Evolutionary conservation across 2,329 filamentous ascomycete species (phyloP).

Genomic region (Epichloe gansuensis): DNA sequence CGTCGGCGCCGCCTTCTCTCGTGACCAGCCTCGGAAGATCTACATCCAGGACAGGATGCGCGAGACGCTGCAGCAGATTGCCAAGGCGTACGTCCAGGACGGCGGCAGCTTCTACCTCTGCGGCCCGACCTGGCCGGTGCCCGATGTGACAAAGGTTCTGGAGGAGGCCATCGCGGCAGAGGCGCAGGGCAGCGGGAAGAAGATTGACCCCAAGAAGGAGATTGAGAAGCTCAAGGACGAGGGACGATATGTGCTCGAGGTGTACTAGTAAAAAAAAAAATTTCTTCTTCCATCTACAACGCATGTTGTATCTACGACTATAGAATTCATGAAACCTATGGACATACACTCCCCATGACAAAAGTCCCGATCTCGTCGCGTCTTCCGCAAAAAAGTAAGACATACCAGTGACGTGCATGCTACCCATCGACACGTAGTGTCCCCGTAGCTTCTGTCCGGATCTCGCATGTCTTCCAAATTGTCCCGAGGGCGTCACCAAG

Average conservation of each 20-base stretch:
- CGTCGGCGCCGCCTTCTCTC: slow-evolving; percentile 85
- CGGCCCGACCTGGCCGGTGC: slow-evolving; percentile 95
- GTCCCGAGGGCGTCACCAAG: no score
- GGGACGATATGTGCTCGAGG: slow-evolving; percentile 86
- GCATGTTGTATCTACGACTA: no score
- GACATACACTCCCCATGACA: no score
- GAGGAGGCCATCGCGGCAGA: slow-evolving; percentile 81
- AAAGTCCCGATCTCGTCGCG: no score
- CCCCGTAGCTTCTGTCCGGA: no score
- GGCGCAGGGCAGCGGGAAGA: slow-evolving; percentile 58
- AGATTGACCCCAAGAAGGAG: slow-evolving; percentile 76
- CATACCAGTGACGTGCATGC: no score
- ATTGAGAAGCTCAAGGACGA: slow-evolving; percentile 97
- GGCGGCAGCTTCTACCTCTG: slow-evolving; percentile 95
- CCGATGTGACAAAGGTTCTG: slow-evolving; percentile 86
- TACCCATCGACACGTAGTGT: no score
- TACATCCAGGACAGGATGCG: slow-evolving; percentile 99
- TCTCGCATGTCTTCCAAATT: no score
- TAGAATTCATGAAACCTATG: no score
- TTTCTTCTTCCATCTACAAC: background rate
- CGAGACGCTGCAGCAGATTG: slow-evolving; percentile 69
- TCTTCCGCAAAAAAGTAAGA: no score
- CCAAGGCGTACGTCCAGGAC: slow-evolving; percentile 74
- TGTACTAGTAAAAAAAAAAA: slow-evolving; percentile 53
- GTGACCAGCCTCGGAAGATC: slow-evolving; percentile 96